These are phyloP conservation scores for Eragrostis nindensis DNA, from an alignment of 176 grass and related monocot genomes.

Conservation along the genomic window DNA sequence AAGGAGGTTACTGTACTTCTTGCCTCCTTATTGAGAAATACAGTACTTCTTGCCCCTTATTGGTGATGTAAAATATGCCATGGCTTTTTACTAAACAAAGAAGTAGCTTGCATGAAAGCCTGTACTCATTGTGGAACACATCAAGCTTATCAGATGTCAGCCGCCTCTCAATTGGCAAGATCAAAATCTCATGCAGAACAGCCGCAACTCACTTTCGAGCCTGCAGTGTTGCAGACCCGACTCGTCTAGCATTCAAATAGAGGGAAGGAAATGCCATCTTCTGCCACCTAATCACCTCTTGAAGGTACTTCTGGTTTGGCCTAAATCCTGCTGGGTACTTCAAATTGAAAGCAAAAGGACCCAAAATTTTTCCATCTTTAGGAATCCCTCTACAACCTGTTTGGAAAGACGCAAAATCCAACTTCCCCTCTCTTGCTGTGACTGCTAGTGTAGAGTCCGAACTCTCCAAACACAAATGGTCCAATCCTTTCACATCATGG, in stretches of 20 bases:
- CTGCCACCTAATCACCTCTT: conserved; percentile 87
- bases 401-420: conserved; percentile 53
- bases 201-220: conserved; percentile 71
- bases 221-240: conserved; percentile 66
- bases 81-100: conserved; percentile 91
- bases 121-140: conserved; percentile 76
- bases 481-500: conserved; percentile 50
- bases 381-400: conserved; percentile 59
- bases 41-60: conserved; percentile 85
- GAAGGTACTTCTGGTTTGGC: conserved; percentile 77
- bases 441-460: conserved; percentile 86
- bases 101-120: conserved; percentile 70
- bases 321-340: conserved; percentile 84
- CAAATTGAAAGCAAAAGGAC: conserved; percentile 82
- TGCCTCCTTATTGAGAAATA: conserved; percentile 89
- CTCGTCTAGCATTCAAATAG: conserved; percentile 69
- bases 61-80: conserved; percentile 95
- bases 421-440: conserved; percentile 66
- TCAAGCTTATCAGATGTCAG: conserved; percentile 91
- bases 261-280: conserved; percentile 90
- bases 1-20: conserved; percentile 55
- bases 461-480: conserved; percentile 70
- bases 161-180: conserved; percentile 74
- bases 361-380: conserved; percentile 84
- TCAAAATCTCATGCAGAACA: conserved; percentile 86